Evolutionary conservation across 2,329 filamentous ascomycete genomes (phyloP).

Genomic region (Chalaropsis thielavioides): DNA sequence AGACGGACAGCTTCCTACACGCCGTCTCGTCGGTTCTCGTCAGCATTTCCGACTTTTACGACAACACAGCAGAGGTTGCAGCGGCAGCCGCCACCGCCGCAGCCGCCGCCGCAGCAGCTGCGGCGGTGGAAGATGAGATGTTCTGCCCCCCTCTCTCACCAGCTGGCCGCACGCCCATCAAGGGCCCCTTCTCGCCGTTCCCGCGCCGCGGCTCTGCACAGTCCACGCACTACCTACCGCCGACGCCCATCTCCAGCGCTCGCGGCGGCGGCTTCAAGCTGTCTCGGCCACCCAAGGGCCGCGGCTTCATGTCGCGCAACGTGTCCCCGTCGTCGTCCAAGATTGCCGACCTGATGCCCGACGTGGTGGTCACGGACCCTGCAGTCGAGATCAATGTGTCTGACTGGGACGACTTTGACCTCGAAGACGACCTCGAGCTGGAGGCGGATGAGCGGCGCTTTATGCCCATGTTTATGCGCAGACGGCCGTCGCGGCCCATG

Average conservation of each 20-base stretch:
- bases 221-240: constrained; percentile 4
- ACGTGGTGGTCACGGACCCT: not conserved
- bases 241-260: constrained; percentile 8
- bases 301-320: constrained; percentile 8
- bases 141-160: constrained; percentile 13
- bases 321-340: constrained; percentile 10
- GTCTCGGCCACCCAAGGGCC: constrained; percentile 16
- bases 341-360: not conserved
- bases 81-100: not conserved
- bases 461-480: constrained; percentile 36
- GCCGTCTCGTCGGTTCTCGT: constrained; percentile 37
- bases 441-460: constrained; percentile 37
- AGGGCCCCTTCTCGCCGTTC: constrained; percentile 24
- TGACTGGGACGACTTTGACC: constrained; percentile 12
- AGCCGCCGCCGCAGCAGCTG: not conserved
- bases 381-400: constrained; percentile 14
- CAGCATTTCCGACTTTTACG: constrained; percentile 25
- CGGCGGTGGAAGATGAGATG: not conserved
- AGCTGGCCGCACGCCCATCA: constrained; percentile 23
- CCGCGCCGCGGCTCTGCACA: constrained; percentile 19
- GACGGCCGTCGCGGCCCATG: constrained; percentile 25
- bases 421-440: constrained; percentile 19
- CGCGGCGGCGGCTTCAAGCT: constrained; percentile 12
- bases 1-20: constrained; percentile 40
- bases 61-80: not conserved